A percentile compares a stretch with the other conserved stretches of the same genome.
phyloP scores from a whole-genome alignment of 2,329 filamentous ascomycete genomes.

The Samsoniella hepiali region DNA sequence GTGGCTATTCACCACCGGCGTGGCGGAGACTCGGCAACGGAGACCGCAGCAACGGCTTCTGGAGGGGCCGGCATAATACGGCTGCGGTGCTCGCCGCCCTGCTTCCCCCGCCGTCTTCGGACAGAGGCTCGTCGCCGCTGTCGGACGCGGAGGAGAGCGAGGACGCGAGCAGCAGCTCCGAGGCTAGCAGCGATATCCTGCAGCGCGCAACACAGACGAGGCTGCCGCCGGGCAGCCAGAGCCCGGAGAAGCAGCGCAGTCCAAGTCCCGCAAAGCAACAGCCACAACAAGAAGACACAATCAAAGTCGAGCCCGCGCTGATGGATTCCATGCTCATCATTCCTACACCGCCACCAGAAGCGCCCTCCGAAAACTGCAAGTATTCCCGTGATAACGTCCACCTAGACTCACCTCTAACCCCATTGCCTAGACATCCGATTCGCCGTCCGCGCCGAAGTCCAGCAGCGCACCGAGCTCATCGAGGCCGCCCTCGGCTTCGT shows the following conservation, averaged over 20 bases:
- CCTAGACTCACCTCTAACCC: background rate
- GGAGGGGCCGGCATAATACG: conserved; percentile 52
- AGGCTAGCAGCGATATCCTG: conserved; percentile 33
- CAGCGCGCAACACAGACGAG: conserved; percentile 53
- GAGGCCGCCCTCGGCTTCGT: conserved; percentile 67
- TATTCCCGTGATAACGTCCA: conserved; percentile 16
- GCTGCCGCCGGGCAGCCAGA: conserved; percentile 53
- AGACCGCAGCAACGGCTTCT: conserved; percentile 56
- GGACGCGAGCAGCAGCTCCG: conserved; percentile 26
- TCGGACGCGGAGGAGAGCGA: background rate
- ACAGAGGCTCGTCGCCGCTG: conserved; percentile 7
- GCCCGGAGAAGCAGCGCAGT: conserved; percentile 49
- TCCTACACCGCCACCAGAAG: conserved; percentile 26
- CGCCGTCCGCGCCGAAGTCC: conserved; percentile 80
- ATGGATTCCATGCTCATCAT: conserved; percentile 22
- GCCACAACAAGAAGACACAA: conserved; percentile 33
- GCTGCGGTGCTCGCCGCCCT: conserved; percentile 36
- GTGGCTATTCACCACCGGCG: conserved; percentile 59
- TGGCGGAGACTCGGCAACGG: conserved; percentile 61
- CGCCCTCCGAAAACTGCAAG: conserved; percentile 50
- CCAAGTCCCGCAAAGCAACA: conserved; percentile 36
- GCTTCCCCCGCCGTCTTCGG: conserved; percentile 32
- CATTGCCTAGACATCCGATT: conserved; percentile 72
- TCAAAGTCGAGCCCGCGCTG: conserved; percentile 34
- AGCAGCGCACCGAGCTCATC: conserved; percentile 81